phyloP scores from a whole-genome alignment of 2,329 filamentous ascomycete species.

The Epichloe glyceriae region DNA sequence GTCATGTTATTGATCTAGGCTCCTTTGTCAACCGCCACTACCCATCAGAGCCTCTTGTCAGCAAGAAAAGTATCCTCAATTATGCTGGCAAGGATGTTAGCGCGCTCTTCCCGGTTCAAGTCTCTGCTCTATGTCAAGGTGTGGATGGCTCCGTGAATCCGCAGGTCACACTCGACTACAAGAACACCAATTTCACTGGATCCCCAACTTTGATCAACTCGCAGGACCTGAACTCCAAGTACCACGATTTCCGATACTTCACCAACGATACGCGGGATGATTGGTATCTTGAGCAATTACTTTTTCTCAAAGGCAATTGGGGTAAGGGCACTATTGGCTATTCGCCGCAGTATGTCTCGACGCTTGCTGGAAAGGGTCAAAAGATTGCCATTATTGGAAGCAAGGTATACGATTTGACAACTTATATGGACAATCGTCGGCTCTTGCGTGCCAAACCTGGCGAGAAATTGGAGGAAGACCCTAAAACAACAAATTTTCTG shows the following conservation, averaged over 20 bases:
- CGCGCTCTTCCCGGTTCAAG: conserved; percentile 81
- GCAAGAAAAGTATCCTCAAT: conserved; percentile 50
- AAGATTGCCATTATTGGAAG: conserved; percentile 67
- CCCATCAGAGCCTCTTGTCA: conserved; percentile 33
- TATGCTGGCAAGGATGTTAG: conserved; percentile 88
- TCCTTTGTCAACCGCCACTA: conserved; percentile 67
- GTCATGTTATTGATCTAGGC: conserved; percentile 74
- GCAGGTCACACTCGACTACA: conserved; percentile 75
- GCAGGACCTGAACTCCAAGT: conserved; percentile 61
- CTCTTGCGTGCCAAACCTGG: conserved; percentile 44
- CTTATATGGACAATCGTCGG: conserved; percentile 67
- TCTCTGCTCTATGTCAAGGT: conserved; percentile 80
- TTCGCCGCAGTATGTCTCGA: conserved; percentile 62
- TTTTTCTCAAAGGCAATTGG: conserved; percentile 62
- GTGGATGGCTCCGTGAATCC: conserved; percentile 50
- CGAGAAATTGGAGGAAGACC: conserved; percentile 29
- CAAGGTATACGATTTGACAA: conserved; percentile 79
- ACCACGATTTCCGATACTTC: conserved; percentile 85
- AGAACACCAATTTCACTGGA: conserved; percentile 60
- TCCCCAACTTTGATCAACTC: conserved; percentile 50
- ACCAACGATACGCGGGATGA: conserved; percentile 72
- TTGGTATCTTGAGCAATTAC: conserved; percentile 88
- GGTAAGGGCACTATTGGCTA: conserved; percentile 83
- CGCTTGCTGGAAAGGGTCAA: conserved; percentile 47
- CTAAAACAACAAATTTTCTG: conserved; percentile 66